Conservation (phyloP, 2,329 filamentous ascomycete genomes). For the Phaeosphaeria sp. region DNA sequence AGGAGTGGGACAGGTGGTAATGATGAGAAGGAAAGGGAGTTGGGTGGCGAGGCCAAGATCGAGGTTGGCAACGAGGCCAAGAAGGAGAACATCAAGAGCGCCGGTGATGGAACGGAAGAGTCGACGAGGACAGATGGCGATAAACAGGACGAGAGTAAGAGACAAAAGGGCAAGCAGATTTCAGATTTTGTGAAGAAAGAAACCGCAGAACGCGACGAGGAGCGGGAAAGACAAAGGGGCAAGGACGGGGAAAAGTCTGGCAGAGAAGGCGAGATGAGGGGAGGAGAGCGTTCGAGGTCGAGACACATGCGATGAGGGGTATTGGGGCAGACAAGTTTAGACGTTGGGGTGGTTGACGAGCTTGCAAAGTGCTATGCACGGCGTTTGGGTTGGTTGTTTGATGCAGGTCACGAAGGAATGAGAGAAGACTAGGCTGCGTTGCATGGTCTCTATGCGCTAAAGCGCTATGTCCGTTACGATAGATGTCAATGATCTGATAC, state of each 20-base stretch:
- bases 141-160: not conserved
- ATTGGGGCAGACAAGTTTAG: too few relatives aligned
- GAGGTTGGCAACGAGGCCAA: not conserved
- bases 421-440: too few relatives aligned
- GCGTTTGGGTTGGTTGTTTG: not conserved
- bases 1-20: not conserved
- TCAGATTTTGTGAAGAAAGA: not conserved
- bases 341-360: too few relatives aligned
- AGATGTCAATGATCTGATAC: not conserved
- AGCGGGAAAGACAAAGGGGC: not conserved
- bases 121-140: not conserved
- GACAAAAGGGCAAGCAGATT: not conserved
- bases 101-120: not conserved
- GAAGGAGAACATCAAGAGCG: not conserved
- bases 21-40: not conserved
- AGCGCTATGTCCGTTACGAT: too few relatives aligned
- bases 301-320: not conserved
- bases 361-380: not conserved
- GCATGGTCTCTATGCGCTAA: too few relatives aligned
- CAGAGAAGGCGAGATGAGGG: conserved; percentile 8
- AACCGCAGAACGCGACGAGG: not conserved
- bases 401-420: not conserved
- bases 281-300: conserved; percentile 13
- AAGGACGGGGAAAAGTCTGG: conserved; percentile 3
- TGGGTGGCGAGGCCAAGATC: not conserved